A percentile compares a stretch with the other conserved stretches of the same genome.
phyloP scores from a whole-genome alignment of 331 rosid genomes.

The Acacia pycnantha region DNA sequence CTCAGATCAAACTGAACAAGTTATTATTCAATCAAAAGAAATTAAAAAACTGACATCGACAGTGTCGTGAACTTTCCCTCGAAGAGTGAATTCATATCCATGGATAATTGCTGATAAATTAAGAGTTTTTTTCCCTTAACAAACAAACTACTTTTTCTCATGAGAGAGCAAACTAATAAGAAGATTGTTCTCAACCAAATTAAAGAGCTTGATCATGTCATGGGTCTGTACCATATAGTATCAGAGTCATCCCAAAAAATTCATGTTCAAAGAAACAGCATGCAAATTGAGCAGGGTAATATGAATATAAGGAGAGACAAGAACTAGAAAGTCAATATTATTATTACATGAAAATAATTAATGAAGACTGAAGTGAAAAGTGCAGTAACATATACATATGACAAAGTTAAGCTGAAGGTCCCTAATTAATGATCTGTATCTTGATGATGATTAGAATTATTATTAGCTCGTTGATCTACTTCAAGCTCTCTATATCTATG shows the following conservation, averaged over 20 bases:
- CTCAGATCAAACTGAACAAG: background rate
- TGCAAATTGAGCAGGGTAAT: background rate
- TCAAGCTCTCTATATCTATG: constrained; percentile 69
- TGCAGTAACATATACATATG: background rate
- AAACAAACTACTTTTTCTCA: background rate
- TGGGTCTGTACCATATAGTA: background rate
- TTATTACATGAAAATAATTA: background rate
- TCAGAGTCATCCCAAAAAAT: background rate
- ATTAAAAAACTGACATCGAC: background rate
- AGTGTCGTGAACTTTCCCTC: background rate
- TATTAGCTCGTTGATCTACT: constrained; percentile 32
- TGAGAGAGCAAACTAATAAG: background rate
- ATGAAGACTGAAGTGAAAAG: background rate
- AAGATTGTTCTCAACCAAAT: background rate
- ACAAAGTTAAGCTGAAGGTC: background rate
- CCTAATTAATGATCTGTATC: background rate
- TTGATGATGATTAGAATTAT: background rate
- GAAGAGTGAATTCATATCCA: constrained; percentile 1
- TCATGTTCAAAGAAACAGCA: background rate
- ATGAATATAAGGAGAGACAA: background rate
- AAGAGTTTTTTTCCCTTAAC: too few species aligned
- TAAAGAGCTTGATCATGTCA: background rate
- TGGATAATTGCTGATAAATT: background rate
- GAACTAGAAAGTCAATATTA: background rate
- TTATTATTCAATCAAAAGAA: background rate